Percentiles rank a stretch among this genome's conserved stretches.
Evolutionary conservation across 768 basidiomycete genomes (phyloP).

Genomic region (Sistotremastrum niveocremeum): DNA sequence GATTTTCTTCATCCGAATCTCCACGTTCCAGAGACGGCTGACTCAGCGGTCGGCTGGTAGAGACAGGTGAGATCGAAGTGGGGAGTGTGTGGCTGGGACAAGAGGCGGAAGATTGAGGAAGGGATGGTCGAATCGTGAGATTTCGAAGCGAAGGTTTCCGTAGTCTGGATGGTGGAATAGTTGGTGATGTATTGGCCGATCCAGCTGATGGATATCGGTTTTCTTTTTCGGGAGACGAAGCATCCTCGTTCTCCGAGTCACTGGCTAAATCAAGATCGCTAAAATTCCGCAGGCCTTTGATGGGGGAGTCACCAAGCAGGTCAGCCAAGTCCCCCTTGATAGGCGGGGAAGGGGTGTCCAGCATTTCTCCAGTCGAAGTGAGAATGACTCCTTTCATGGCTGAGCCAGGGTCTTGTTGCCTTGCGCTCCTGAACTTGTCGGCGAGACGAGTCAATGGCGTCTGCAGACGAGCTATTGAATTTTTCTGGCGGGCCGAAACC

Average conservation of each 20-base stretch:
- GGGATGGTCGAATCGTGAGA: constrained; percentile 20
- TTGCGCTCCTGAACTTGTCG: background rate
- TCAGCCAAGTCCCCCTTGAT: constrained; percentile 36
- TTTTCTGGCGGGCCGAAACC: no score
- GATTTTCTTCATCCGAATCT: constrained; percentile 60
- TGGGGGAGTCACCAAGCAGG: constrained; percentile 56
- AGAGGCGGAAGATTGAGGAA: constrained; percentile 24
- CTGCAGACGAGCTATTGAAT: background rate
- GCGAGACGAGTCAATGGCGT: background rate
- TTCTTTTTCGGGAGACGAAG: constrained; percentile 21
- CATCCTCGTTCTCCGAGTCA: constrained; percentile 12
- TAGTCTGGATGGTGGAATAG: constrained; percentile 31
- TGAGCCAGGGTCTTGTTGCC: constrained; percentile 12
- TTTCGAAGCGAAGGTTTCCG: constrained; percentile 45
- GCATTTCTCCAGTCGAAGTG: constrained; percentile 61
- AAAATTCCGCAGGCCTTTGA: constrained; percentile 53
- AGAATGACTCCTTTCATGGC: constrained; percentile 55
- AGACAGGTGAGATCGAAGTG: background rate
- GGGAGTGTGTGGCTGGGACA: constrained; percentile 8
- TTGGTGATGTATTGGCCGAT: background rate
- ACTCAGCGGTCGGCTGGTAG: background rate
- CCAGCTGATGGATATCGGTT: background rate
- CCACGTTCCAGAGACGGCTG: background rate
- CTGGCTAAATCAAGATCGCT: constrained; percentile 44
- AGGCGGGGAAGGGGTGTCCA: constrained; percentile 56